Conservation (phyloP, 306 rosid genomes). For the Acacia confusa region DNA sequence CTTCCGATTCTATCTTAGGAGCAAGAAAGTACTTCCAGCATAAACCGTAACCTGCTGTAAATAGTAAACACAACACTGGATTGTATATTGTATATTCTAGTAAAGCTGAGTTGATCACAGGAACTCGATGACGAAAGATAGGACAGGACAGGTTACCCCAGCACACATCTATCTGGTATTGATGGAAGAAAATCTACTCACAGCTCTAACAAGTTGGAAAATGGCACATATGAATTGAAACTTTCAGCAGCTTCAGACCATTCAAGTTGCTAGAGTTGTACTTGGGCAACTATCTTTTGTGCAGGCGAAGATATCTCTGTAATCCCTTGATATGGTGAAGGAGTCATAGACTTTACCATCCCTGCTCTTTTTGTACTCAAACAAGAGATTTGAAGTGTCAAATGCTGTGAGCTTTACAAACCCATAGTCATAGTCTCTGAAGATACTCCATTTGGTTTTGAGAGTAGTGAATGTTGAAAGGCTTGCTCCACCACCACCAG, state of each 20-base stretch:
- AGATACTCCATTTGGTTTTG: conserved; percentile 76
- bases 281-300: conserved; percentile 67
- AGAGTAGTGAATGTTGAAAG: conserved; percentile 60
- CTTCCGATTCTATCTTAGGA: conserved; percentile 64
- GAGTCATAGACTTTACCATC: conserved; percentile 81
- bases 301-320: conserved; percentile 86
- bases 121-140: conserved; percentile 7
- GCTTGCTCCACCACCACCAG: conserved; percentile 82
- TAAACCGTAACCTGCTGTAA: conserved; percentile 32
- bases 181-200: conserved; percentile 4
- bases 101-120: conserved; percentile 5
- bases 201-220: conserved; percentile 16
- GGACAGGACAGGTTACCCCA: neutral
- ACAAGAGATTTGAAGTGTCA: conserved; percentile 72
- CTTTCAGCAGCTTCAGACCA: conserved; percentile 14
- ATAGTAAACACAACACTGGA: conserved; percentile 13
- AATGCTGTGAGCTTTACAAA: conserved; percentile 76
- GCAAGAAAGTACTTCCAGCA: conserved; percentile 69
- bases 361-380: conserved; percentile 90
- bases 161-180: neutral
- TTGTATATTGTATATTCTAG: conserved; percentile 13
- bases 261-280: conserved; percentile 61
- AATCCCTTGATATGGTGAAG: conserved; percentile 63
- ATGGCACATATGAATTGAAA: conserved; percentile 22
- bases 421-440: conserved; percentile 67